Evolutionary conservation across 768 basidiomycete genomes (phyloP).

Genomic region (Auriculariales sp.): DNA sequence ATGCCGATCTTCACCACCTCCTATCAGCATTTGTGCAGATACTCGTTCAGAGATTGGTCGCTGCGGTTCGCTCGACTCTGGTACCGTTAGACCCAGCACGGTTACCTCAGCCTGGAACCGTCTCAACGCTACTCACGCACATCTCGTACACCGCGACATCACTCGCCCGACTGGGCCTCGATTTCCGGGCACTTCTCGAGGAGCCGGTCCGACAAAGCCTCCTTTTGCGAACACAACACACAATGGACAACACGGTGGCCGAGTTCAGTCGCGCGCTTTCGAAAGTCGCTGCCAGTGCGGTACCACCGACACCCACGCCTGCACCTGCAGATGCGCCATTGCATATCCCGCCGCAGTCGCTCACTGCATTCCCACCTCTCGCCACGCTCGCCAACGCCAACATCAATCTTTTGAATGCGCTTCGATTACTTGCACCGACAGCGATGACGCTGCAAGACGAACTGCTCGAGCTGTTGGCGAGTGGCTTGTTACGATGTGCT

Average conservation of each 20-base stretch:
- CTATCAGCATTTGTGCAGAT: slow-evolving; percentile 51
- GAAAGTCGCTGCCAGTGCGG: slow-evolving; percentile 17
- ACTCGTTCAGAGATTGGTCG: slow-evolving; percentile 51
- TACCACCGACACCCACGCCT: slow-evolving; percentile 8
- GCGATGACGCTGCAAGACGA: slow-evolving; percentile 42
- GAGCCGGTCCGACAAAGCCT: slow-evolving; percentile 57
- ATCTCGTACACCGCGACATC: slow-evolving; percentile 87
- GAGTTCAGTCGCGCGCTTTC: slow-evolving; percentile 19
- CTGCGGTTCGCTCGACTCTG: slow-evolving; percentile 46
- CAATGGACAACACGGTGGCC: slow-evolving; percentile 28
- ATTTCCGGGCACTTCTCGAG: slow-evolving; percentile 61
- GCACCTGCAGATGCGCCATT: slow-evolving; percentile 8
- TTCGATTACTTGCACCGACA: slow-evolving; percentile 68
- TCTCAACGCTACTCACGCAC: slow-evolving; percentile 80
- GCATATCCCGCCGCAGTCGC: slow-evolving; percentile 55
- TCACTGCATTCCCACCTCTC: slow-evolving; percentile 63
- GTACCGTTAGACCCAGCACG: slow-evolving; percentile 29
- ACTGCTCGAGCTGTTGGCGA: slow-evolving; percentile 31
- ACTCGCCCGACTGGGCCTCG: slow-evolving; percentile 83
- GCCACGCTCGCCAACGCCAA: slow-evolving; percentile 61
- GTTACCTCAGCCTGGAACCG: slow-evolving; percentile 31
- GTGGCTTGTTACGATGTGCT: slow-evolving; percentile 32
- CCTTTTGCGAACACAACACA: slow-evolving; percentile 34
- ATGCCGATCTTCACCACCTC: slow-evolving; percentile 16
- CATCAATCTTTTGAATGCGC: slow-evolving; percentile 57